A percentile compares a stretch with the other conserved stretches of the same genome.
phyloP scores from a whole-genome alignment of 2,329 filamentous ascomycete genomes.

The Verticillium nonalfalfae region DNA sequence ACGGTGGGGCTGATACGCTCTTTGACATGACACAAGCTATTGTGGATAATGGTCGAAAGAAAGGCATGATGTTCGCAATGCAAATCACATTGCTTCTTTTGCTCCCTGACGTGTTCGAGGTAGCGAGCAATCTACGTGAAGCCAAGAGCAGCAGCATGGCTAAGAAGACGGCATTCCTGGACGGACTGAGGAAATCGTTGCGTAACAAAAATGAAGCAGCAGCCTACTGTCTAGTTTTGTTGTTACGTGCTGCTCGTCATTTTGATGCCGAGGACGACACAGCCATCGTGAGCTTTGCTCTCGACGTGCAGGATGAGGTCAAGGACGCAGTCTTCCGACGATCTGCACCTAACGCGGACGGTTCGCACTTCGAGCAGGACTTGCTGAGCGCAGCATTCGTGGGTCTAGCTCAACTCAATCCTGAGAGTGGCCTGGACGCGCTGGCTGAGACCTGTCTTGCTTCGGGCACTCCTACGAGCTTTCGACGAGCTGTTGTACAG shows the following conservation, averaged over 20 bases:
- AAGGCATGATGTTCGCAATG: slow-evolving; percentile 52
- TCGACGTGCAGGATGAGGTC: slow-evolving; percentile 65
- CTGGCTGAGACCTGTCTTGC: slow-evolving; percentile 52
- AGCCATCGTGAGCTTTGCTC: slow-evolving; percentile 58
- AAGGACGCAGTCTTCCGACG: slow-evolving; percentile 58
- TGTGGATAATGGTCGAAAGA: slow-evolving; percentile 49
- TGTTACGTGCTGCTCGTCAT: slow-evolving; percentile 57
- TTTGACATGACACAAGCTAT: slow-evolving; percentile 64
- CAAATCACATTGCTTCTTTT: slow-evolving; percentile 58
- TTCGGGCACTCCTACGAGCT: slow-evolving; percentile 48
- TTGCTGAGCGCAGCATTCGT: slow-evolving; percentile 63
- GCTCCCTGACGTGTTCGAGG: slow-evolving; percentile 63
- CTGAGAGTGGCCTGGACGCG: slow-evolving; percentile 50
- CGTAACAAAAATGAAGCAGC: slow-evolving; percentile 61
- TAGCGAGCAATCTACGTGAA: slow-evolving; percentile 61
- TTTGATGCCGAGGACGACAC: slow-evolving; percentile 59
- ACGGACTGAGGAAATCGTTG: slow-evolving; percentile 55
- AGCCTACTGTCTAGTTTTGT: slow-evolving; percentile 57
- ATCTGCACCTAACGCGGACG: slow-evolving; percentile 37
- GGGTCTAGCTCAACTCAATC: slow-evolving; percentile 55
- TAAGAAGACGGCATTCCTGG: slow-evolving; percentile 62
- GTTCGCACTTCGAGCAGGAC: slow-evolving; percentile 52
- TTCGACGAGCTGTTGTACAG: slow-evolving; percentile 57
- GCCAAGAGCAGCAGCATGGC: slow-evolving; percentile 54
- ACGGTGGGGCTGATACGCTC: slow-evolving; percentile 58